A percentile compares a stretch with the other conserved stretches of the same genome.
Evolutionary conservation across 1,139 yeast species (phyloP).

Genomic region (Kluyveromyces sp.): DNA sequence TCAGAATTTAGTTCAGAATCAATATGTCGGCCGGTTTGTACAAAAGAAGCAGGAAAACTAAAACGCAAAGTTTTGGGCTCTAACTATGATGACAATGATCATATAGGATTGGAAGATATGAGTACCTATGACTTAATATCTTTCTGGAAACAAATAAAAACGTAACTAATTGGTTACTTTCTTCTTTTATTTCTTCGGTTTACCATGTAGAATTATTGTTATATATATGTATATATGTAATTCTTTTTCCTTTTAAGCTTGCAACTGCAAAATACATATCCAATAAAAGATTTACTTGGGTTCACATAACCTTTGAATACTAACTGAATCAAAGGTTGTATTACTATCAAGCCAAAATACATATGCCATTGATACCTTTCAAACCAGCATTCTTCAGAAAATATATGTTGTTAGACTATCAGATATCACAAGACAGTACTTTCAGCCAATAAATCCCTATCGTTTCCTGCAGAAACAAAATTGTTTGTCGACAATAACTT

Average conservation of each 20-base stretch:
- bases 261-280: too few species aligned
- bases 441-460: conserved; percentile 1
- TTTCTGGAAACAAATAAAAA: conserved; percentile 1
- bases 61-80: conserved; percentile 2
- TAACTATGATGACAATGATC: neutral
- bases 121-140: neutral
- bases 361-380: neutral
- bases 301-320: too few species aligned
- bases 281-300: too few species aligned
- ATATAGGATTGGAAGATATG: neutral
- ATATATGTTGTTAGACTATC: too few species aligned
- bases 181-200: too few species aligned
- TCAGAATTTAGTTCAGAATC: neutral
- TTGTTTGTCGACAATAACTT: conserved; percentile 5
- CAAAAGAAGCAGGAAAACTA: conserved; percentile 1
- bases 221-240: neutral
- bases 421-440: conserved; percentile 1
- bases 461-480: neutral
- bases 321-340: too few species aligned
- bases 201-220: neutral
- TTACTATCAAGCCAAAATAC: too few species aligned
- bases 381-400: neutral
- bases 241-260: too few species aligned
- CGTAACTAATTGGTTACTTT: neutral
- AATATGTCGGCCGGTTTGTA: neutral